Percentiles rank a stretch among this genome's conserved stretches.
These are phyloP conservation scores for Erysiphe neolycopersici DNA, from an alignment of 2,329 filamentous ascomycete species.

Conservation along the genomic window DNA sequence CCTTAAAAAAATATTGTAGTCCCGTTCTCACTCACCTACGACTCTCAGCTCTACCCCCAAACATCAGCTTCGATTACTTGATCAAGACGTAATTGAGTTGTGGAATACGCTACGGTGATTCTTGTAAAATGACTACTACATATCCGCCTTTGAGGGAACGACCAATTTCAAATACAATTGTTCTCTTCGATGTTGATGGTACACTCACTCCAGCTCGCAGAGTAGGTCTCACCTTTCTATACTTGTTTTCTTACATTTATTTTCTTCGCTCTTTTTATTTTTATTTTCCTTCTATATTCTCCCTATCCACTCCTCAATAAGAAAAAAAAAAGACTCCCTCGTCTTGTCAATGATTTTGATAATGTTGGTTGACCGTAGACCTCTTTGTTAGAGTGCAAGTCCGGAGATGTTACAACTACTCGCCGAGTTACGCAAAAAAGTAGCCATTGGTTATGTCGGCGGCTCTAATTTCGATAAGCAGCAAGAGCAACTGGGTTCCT, in stretches of 20 bases:
- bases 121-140: constrained; percentile 2
- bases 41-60: too few relatives aligned
- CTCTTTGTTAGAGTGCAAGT: constrained; percentile 29
- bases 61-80: too few relatives aligned
- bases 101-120: not conserved
- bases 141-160: constrained; percentile 53
- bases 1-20: too few relatives aligned
- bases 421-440: constrained; percentile 55
- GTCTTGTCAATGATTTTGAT: not conserved
- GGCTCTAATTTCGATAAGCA: constrained; percentile 83
- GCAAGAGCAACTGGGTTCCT: constrained; percentile 72
- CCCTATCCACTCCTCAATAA: not conserved
- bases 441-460: constrained; percentile 76
- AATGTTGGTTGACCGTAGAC: not conserved
- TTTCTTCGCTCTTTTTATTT: not conserved
- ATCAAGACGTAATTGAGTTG: too few relatives aligned
- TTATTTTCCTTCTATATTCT: not conserved
- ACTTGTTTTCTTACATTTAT: not conserved
- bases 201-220: constrained; percentile 64
- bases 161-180: constrained; percentile 75
- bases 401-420: constrained; percentile 69
- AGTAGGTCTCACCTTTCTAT: constrained; percentile 22
- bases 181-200: constrained; percentile 87
- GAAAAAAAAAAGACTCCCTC: not conserved
- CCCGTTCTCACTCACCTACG: too few relatives aligned